A percentile compares a stretch with the other conserved stretches of the same genome.
These are phyloP conservation scores for Pichia phayaonensis DNA, from an alignment of 805 yeast genomes.

Conservation along the genomic window DNA sequence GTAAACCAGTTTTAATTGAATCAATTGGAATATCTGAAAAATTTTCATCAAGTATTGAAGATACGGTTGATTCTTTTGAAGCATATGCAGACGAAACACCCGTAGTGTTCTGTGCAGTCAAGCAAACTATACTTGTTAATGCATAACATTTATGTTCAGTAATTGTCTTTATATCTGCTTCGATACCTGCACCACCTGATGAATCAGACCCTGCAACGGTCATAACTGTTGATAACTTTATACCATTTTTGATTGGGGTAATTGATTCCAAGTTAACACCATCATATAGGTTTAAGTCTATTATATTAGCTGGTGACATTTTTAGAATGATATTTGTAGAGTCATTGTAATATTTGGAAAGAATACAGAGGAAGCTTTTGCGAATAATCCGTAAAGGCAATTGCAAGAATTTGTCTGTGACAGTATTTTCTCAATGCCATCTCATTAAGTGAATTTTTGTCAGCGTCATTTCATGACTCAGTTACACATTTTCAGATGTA, in stretches of 20 bases:
- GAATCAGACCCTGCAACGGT: constrained; percentile 73
- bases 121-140: constrained; percentile 65
- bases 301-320: not conserved
- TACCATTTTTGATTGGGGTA: not conserved
- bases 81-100: constrained; percentile 17
- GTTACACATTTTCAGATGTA: too few relatives aligned
- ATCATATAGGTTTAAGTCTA: not conserved
- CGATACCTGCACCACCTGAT: constrained; percentile 92
- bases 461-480: too few relatives aligned
- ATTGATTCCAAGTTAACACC: constrained; percentile 1
- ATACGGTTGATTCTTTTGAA: not conserved
- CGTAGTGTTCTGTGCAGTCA: constrained; percentile 73
- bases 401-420: too few relatives aligned
- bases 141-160: constrained; percentile 76
- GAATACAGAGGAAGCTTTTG: too few relatives aligned
- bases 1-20: constrained; percentile 77
- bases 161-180: constrained; percentile 81
- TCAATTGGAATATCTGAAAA: constrained; percentile 37
- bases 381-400: too few relatives aligned
- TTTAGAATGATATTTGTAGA: not conserved
- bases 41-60: constrained; percentile 3
- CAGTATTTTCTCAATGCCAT: too few relatives aligned
- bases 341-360: not conserved
- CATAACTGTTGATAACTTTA: constrained; percentile 32
- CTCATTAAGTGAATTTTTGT: too few relatives aligned